Conservation (phyloP, 2,329 filamentous ascomycete species). For the Diaporthe amygdali region DNA sequence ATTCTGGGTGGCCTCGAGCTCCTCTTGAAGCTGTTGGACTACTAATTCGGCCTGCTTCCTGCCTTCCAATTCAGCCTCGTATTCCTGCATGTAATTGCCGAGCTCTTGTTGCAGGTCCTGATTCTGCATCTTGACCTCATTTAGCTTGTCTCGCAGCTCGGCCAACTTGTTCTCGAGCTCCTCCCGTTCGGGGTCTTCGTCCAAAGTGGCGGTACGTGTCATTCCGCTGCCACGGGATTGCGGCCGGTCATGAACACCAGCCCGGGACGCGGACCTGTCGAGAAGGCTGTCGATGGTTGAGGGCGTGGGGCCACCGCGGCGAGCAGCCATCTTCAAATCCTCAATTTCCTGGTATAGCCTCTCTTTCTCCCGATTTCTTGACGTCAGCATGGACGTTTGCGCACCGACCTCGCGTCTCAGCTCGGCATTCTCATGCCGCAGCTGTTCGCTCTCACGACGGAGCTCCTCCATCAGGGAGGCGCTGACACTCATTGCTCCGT, state of each 20-base stretch:
- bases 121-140: constrained; percentile 84
- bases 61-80: constrained; percentile 72
- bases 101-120: constrained; percentile 87
- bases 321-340: constrained; percentile 87
- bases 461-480: constrained; percentile 80
- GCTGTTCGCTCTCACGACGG: constrained; percentile 70
- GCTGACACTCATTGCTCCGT: constrained; percentile 53
- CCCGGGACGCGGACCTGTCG: constrained; percentile 90
- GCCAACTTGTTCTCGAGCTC: constrained; percentile 85
- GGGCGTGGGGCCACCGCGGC: constrained; percentile 67
- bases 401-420: constrained; percentile 90
- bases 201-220: constrained; percentile 63
- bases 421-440: constrained; percentile 92
- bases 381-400: constrained; percentile 97
- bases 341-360: constrained; percentile 96
- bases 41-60: constrained; percentile 65
- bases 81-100: constrained; percentile 78
- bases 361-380: constrained; percentile 93
- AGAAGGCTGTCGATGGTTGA: constrained; percentile 87
- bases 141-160: constrained; percentile 84
- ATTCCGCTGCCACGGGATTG: constrained; percentile 75
- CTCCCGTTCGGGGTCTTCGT: constrained; percentile 81
- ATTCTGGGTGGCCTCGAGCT: constrained; percentile 78
- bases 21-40: constrained; percentile 72
- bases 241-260: constrained; percentile 71